Evolutionary conservation across 176 grass and related monocot species (phyloP), one percentile per base, ranked within the genome.

Genomic region (Zoysia japonica): DNA sequence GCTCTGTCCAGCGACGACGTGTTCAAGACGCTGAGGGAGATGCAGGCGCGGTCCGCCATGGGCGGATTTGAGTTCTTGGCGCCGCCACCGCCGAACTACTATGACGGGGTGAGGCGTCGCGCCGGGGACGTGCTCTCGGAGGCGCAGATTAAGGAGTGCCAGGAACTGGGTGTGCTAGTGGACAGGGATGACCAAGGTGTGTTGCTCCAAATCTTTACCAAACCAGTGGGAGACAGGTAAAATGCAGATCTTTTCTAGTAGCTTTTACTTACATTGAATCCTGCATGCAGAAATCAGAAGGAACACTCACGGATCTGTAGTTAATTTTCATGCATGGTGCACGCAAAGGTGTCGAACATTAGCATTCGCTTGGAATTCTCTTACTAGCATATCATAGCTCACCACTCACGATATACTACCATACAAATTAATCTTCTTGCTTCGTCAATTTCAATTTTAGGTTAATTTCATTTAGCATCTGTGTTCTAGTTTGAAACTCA

Each of bases 151-250:
- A 92, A 81, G 47, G 88, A 95, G 76, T 99, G 96, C 71, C 80
- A 99, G 10, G 88, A 99, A 57, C 62, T 99, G 13, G 92, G 96
- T 1, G 74, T 99, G 66, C 88, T 99, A 19, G 90, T 99, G 15
- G 96, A 99, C 78, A 95, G 90, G 63, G 96, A 99, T 79, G 96
- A 99, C 80, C 92, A 99, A 68, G 96, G 96, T 2, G 86, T 99
- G 8, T 72, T 99, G 72, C 88, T 99, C 9, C 96, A 99, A 47
- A 99, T 99, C 75, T 99, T 99, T 81, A 93, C 90, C 74, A 99
- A 99, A 72, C 96, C 92, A 47, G 47, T 99, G 1, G 96, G 90
- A 4, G 96, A 99, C 90, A 99, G 96, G 96, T 99, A 80, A 77
- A 39, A 39, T 14, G 4, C 7, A 0, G 28, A 17, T 0, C 6